Conservation (phyloP, 1,284 basidiomycete genomes). For the Sporisorium scitamineum region DNA sequence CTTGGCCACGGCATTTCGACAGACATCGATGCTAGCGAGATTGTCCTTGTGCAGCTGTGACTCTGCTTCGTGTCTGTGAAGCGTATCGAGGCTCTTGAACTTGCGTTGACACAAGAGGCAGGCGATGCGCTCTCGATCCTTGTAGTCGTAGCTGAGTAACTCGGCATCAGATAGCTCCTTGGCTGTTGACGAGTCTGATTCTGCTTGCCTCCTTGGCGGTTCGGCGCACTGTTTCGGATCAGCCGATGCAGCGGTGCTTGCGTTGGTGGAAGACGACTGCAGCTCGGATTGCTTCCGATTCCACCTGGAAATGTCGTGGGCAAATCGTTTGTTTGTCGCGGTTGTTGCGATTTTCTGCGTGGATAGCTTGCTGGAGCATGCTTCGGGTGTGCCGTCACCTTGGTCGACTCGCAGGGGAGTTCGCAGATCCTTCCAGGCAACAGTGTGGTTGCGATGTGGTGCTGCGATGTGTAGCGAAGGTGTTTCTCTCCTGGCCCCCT, state of each 20-base stretch:
- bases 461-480: background rate
- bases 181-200: background rate
- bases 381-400: background rate
- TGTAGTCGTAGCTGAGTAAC: constrained; percentile 34
- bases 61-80: constrained; percentile 33
- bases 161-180: constrained; percentile 17
- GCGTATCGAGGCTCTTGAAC: constrained; percentile 44
- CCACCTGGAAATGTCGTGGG: constrained; percentile 41
- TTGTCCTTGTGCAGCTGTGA: constrained; percentile 46
- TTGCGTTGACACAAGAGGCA: constrained; percentile 54
- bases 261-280: constrained; percentile 4
- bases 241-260: background rate
- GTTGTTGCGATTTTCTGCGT: background rate
- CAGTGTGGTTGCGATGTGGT: background rate
- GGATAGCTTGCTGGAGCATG: background rate
- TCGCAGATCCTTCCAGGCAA: constrained; percentile 23
- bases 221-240: constrained; percentile 1
- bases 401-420: background rate
- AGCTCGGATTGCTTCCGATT: constrained; percentile 47
- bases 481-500: background rate
- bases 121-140: constrained; percentile 32
- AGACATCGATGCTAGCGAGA: constrained; percentile 22
- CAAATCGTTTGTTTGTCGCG: constrained; percentile 33
- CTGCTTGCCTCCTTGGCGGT: background rate
- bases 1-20: constrained; percentile 29